These are phyloP conservation scores for Lachancea sp. DNA, from an alignment of 805 yeast species.

Conservation along the genomic window DNA sequence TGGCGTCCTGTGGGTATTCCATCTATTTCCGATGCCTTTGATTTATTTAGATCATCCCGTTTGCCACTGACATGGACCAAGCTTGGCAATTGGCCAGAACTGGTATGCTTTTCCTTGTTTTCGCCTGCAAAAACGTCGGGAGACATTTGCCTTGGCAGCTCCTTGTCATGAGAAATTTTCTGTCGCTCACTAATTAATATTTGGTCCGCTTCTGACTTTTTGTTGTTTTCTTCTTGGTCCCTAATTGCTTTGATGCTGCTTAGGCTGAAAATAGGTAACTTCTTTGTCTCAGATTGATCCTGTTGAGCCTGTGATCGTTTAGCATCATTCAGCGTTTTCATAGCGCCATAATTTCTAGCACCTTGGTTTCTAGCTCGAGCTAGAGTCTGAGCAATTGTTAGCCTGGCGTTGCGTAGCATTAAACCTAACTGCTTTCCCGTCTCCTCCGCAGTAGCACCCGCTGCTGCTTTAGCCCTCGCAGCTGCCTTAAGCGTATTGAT, in stretches of 20 bases:
- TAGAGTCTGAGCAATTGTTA: constrained; percentile 24
- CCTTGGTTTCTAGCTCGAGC: constrained; percentile 15
- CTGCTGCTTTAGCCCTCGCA: constrained; percentile 29
- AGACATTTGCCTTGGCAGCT: not conserved
- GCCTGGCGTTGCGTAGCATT: constrained; percentile 29
- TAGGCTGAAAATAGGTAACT: constrained; percentile 23
- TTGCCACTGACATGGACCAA: not conserved
- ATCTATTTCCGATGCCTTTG: not conserved
- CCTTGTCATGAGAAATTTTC: not conserved
- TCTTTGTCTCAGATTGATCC: constrained; percentile 7
- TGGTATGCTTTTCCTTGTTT: not conserved
- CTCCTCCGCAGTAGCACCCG: constrained; percentile 32
- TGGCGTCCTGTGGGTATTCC: not conserved
- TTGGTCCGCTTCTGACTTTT: not conserved
- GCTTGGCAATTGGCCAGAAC: not conserved
- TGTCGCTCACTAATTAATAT: not conserved
- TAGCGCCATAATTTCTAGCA: constrained; percentile 10
- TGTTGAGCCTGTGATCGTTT: constrained; percentile 4
- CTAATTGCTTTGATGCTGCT: constrained; percentile 14
- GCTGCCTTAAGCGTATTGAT: constrained; percentile 32
- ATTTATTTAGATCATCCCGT: not conserved
- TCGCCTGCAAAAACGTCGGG: not conserved
- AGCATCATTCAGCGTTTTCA: constrained; percentile 13
- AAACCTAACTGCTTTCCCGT: constrained; percentile 25
- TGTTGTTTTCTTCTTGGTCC: not conserved